These are phyloP conservation scores for Trichoderma oligosporum DNA, from an alignment of 2,329 filamentous ascomycete genomes.

Conservation along the genomic window DNA sequence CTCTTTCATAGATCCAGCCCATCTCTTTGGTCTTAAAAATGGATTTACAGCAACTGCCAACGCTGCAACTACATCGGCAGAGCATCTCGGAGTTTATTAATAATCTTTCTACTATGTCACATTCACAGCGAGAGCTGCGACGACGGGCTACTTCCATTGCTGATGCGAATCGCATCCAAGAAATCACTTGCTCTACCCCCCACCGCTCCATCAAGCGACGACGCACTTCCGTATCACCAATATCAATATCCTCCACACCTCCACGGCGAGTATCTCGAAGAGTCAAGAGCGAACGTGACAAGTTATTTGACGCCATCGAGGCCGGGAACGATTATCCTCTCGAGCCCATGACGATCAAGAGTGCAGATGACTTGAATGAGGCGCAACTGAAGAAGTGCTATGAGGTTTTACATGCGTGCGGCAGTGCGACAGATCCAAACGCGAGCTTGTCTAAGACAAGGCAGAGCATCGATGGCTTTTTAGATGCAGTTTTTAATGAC, in stretches of 20 bases:
- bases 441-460: slow-evolving; percentile 27
- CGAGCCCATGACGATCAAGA: slow-evolving; percentile 23
- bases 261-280: neutral
- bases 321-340: slow-evolving; percentile 23
- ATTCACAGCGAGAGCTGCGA: neutral
- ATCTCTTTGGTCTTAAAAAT: neutral
- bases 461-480: slow-evolving; percentile 33
- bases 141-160: slow-evolving; percentile 3
- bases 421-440: slow-evolving; percentile 26
- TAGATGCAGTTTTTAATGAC: slow-evolving; percentile 31
- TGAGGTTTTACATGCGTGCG: slow-evolving; percentile 34
- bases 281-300: slow-evolving; percentile 21
- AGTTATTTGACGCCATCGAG: slow-evolving; percentile 28
- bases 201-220: slow-evolving; percentile 18
- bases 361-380: slow-evolving; percentile 29
- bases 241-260: slow-evolving; percentile 21
- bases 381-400: slow-evolving; percentile 31
- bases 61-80: neutral
- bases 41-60: too few relatives aligned
- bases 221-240: slow-evolving; percentile 21
- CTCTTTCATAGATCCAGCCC: neutral
- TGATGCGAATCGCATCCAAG: slow-evolving; percentile 8
- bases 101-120: neutral
- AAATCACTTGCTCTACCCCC: slow-evolving; percentile 7
- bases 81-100: neutral